Conservation (phyloP, 495 filamentous ascomycete species). For the Penicillium coprophilum region DNA sequence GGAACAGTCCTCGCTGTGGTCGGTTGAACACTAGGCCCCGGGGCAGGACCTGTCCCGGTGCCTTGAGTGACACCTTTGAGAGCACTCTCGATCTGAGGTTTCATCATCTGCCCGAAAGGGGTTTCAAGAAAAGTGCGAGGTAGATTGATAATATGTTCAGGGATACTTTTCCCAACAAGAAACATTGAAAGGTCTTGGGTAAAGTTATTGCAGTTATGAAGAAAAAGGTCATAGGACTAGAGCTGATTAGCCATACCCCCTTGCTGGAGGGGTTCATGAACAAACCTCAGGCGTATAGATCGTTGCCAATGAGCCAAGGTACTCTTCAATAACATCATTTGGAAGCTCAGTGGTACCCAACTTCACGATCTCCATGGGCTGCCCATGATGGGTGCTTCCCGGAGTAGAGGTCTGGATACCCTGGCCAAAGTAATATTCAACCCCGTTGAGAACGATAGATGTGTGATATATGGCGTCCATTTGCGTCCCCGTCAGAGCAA, state of each 20-base stretch:
- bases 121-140: slow-evolving; percentile 85
- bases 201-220: slow-evolving; percentile 99
- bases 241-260: neutral
- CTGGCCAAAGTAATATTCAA: slow-evolving; percentile 70
- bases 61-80: slow-evolving; percentile 67
- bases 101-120: slow-evolving; percentile 87
- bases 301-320: slow-evolving; percentile 75
- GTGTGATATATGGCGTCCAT: slow-evolving; percentile 93
- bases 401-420: slow-evolving; percentile 80
- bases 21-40: slow-evolving; percentile 25
- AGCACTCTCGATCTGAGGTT: slow-evolving; percentile 73
- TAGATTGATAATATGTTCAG: slow-evolving; percentile 81
- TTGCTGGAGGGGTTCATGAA: neutral
- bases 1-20: slow-evolving; percentile 21
- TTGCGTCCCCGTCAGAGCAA: slow-evolving; percentile 61
- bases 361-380: slow-evolving; percentile 71
- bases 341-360: slow-evolving; percentile 79
- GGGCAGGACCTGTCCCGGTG: slow-evolving; percentile 33
- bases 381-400: slow-evolving; percentile 81
- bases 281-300: slow-evolving; percentile 80
- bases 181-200: slow-evolving; percentile 92
- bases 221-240: slow-evolving; percentile 82
- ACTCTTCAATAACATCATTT: slow-evolving; percentile 81
- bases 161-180: slow-evolving; percentile 84
- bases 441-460: slow-evolving; percentile 75